Conservation (phyloP, 2,329 filamentous ascomycete genomes). For the Lasiodiplodia citricola region DNA sequence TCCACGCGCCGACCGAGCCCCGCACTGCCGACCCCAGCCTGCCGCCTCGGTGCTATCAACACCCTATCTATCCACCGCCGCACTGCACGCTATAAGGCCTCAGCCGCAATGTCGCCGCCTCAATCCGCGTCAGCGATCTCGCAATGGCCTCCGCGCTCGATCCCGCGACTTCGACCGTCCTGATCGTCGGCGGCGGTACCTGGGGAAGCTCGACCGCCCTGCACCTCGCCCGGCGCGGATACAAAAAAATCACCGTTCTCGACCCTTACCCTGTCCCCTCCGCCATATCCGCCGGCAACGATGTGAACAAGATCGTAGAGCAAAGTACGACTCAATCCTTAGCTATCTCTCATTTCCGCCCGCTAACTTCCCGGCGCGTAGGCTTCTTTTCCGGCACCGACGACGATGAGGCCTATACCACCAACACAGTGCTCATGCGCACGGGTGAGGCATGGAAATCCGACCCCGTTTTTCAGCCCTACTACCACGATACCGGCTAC, state of each 20-base stretch:
- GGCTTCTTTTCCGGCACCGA: slow-evolving; percentile 19
- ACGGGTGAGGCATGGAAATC: slow-evolving; percentile 50
- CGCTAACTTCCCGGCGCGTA: neutral
- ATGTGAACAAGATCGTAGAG: slow-evolving; percentile 58
- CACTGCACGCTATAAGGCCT: neutral
- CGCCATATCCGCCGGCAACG: slow-evolving; percentile 56
- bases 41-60: neutral
- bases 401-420: slow-evolving; percentile 17
- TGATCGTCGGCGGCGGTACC: slow-evolving; percentile 58
- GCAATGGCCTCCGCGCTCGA: slow-evolving; percentile 16
- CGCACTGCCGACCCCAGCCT: neutral
- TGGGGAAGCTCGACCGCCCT: slow-evolving; percentile 61
- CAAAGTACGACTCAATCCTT: slow-evolving; percentile 35
- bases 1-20: slow-evolving; percentile 13
- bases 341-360: neutral
- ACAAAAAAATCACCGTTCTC: slow-evolving; percentile 55
- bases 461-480: slow-evolving; percentile 50
- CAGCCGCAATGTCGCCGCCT: slow-evolving; percentile 4
- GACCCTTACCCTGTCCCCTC: slow-evolving; percentile 55
- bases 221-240: slow-evolving; percentile 56
- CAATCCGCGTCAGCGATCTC: no score
- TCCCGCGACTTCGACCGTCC: slow-evolving; percentile 30
- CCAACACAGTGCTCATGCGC: slow-evolving; percentile 17
- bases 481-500: slow-evolving; percentile 55
- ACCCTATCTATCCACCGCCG: neutral